A percentile compares a stretch with the other conserved stretches of the same genome.
Conservation (phyloP, 768 basidiomycete species). For the Trametes punicea region DNA sequence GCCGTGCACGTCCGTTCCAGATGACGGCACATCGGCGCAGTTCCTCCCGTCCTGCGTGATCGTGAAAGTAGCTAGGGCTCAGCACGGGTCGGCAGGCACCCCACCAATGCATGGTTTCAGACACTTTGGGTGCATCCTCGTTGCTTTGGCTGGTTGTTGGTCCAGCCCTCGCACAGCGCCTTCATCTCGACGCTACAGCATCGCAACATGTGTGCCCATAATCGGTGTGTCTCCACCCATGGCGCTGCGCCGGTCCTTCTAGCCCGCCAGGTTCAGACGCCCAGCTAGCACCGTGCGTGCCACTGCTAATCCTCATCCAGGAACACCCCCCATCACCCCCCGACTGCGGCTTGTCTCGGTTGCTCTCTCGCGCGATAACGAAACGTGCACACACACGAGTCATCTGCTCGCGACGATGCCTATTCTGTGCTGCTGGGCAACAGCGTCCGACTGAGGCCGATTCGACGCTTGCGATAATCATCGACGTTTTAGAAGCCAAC, state of each 20-base stretch:
- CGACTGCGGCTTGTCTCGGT: neutral
- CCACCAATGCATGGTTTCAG: neutral
- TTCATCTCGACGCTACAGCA: neutral
- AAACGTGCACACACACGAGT: neutral
- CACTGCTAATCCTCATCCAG: neutral
- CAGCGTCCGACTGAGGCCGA: neutral
- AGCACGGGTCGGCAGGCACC: no score
- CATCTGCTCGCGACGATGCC: neutral
- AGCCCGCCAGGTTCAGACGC: neutral
- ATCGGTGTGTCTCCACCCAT: neutral
- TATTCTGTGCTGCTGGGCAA: neutral
- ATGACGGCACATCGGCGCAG: neutral
- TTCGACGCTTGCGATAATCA: neutral
- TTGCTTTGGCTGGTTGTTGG: neutral
- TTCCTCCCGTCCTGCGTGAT: neutral
- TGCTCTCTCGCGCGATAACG: neutral
- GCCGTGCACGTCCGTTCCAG: neutral
- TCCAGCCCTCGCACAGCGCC: neutral
- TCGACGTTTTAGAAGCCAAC: neutral
- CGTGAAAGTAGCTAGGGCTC: no score
- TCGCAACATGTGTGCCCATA: neutral
- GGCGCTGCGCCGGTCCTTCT: neutral
- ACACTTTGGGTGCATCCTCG: neutral
- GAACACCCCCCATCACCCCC: neutral
- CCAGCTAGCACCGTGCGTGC: conserved; percentile 2